phyloP scores from a whole-genome alignment of 2,329 filamentous ascomycete species.

The Lecanicillium sp. region DNA sequence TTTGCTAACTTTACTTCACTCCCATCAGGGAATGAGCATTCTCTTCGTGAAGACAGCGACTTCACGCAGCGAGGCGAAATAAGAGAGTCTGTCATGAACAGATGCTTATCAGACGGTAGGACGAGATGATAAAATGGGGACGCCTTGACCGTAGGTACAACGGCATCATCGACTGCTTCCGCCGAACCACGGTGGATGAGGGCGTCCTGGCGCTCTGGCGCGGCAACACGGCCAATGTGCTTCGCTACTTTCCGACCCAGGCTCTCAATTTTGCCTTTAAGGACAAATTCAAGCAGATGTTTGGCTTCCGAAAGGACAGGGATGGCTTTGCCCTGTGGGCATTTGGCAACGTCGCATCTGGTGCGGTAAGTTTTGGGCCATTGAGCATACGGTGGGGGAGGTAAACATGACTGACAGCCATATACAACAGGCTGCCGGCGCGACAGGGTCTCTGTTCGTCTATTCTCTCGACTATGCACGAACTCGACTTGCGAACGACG shows the following conservation, averaged over 20 bases:
- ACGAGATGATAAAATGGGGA: constrained; percentile 99
- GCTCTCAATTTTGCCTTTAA: constrained; percentile 99
- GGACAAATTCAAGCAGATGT: constrained; percentile 99
- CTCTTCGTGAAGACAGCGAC: not conserved
- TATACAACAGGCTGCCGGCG: constrained; percentile 77
- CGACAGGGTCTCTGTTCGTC: constrained; percentile 99
- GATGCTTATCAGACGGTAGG: constrained; percentile 47
- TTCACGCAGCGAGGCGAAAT: not conserved
- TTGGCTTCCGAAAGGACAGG: constrained; percentile 99
- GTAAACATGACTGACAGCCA: not conserved
- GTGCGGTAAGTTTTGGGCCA: constrained; percentile 54
- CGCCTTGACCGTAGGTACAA: constrained; percentile 97
- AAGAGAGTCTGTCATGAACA: not conserved
- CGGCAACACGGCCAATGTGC: constrained; percentile 99
- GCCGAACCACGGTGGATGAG: constrained; percentile 80
- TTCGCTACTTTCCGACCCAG: constrained; percentile 99
- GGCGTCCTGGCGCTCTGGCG: constrained; percentile 95
- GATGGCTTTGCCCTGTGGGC: constrained; percentile 99
- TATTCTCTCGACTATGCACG: constrained; percentile 99
- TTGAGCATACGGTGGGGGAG: not conserved
- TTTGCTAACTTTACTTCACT: constrained; percentile 2
- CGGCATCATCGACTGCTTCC: constrained; percentile 94
- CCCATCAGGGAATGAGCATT: not conserved
- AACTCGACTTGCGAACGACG: constrained; percentile 99
- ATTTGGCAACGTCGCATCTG: constrained; percentile 98